Conservation (phyloP, 208 protist species). For the Acanthamoeba triangularis region DNA sequence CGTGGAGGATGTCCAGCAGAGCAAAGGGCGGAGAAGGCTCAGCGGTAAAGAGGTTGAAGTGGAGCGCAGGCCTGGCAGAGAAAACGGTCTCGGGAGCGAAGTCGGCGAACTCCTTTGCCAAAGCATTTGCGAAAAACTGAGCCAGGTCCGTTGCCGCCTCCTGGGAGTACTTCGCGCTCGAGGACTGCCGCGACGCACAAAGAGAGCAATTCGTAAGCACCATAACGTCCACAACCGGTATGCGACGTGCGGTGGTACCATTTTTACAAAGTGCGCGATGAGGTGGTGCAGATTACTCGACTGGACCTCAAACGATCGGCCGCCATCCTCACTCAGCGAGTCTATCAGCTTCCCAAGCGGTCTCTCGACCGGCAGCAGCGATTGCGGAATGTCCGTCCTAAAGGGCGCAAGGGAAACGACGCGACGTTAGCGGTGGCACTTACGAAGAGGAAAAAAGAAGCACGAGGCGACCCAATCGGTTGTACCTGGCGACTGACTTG, state of each 20-base stretch:
- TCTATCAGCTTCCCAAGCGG: conserved; percentile 53
- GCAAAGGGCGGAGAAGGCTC: background rate
- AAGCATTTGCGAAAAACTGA: conserved; percentile 52
- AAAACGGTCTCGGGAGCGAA: background rate
- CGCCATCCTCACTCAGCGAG: conserved; percentile 3
- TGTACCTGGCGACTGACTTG: conserved; percentile 6
- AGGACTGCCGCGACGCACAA: background rate
- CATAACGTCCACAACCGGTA: background rate
- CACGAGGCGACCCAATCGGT: background rate
- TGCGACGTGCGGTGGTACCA: background rate
- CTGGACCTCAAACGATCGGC: conserved; percentile 42
- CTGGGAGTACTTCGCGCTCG: conserved; percentile 51
- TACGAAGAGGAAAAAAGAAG: conserved; percentile 11
- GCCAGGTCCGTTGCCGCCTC: conserved; percentile 39
- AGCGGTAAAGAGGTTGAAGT: background rate
- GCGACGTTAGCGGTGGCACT: too few species aligned
- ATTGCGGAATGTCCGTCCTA: conserved; percentile 68
- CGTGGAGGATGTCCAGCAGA: conserved; percentile 29
- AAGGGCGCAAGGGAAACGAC: background rate
- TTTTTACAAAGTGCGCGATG: conserved; percentile 70
- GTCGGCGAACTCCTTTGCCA: conserved; percentile 30
- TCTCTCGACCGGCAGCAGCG: conserved; percentile 3
- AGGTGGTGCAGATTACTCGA: conserved; percentile 37
- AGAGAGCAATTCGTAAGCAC: background rate
- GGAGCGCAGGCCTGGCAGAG: conserved; percentile 57